Conservation (phyloP, 768 basidiomycete species). For the Suillus cothurnatus region DNA sequence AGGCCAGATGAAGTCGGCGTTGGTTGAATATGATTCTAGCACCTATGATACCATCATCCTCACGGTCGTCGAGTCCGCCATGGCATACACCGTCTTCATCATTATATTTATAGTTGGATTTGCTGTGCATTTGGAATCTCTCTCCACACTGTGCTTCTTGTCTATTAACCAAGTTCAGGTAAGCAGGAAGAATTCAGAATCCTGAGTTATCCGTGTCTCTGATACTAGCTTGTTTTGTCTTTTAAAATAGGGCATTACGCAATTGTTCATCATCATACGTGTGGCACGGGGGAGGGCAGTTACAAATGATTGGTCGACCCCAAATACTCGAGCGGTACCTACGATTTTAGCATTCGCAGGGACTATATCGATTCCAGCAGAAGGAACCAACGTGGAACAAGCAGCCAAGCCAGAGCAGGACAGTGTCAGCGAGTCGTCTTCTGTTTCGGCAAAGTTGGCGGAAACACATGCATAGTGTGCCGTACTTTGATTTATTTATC, state of each 20-base stretch:
- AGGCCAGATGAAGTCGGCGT: neutral
- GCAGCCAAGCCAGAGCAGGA: neutral
- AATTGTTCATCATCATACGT: conserved; percentile 3
- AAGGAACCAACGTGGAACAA: neutral
- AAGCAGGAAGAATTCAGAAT: neutral
- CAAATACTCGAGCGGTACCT: neutral
- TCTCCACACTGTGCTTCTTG: neutral
- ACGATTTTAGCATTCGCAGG: neutral
- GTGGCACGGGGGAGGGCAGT: neutral
- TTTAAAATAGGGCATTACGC: neutral
- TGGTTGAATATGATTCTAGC: neutral
- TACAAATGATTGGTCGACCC: neutral
- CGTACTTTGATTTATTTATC: neutral
- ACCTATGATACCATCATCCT: neutral
- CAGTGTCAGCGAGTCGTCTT: neutral
- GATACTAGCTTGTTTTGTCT: neutral
- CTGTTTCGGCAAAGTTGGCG: neutral
- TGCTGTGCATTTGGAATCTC: neutral
- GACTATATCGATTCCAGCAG: neutral
- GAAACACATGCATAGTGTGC: neutral
- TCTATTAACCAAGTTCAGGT: neutral
- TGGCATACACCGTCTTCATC: neutral
- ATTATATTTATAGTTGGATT: neutral
- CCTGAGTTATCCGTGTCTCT: neutral
- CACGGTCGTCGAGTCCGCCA: neutral